Evolutionary conservation across 805 yeast species (phyloP).

Genomic region (Kodamaea neixiangensis): DNA sequence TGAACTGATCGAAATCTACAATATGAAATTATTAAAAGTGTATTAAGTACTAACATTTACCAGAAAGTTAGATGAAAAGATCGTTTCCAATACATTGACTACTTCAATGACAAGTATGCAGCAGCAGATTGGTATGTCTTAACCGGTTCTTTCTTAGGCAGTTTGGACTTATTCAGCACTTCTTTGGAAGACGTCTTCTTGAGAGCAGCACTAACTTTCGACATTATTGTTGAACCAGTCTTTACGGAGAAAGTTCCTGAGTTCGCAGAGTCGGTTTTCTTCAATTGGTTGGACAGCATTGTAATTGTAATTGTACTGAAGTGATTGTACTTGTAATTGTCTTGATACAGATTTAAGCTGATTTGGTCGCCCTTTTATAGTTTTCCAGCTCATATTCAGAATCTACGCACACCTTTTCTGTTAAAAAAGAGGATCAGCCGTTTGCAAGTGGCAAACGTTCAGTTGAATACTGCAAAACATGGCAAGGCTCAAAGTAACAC

Average conservation of each 20-base stretch:
- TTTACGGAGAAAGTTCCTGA: not conserved
- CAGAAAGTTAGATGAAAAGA: not conserved
- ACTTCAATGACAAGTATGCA: not conserved
- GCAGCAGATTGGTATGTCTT: not conserved
- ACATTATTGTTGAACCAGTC: not conserved
- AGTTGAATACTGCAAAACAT: too few relatives aligned
- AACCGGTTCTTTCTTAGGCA: not conserved
- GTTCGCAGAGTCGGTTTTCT: constrained; percentile 1
- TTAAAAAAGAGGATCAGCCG: not conserved
- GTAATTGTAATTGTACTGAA: not conserved
- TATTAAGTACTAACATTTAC: not conserved
- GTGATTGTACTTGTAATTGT: not conserved
- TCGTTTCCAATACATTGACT: not conserved
- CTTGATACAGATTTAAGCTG: too few relatives aligned
- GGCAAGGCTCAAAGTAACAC: too few relatives aligned
- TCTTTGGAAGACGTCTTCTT: not conserved
- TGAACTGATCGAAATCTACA: not conserved
- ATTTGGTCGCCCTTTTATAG: not conserved
- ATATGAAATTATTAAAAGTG: not conserved
- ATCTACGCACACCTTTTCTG: too few relatives aligned
- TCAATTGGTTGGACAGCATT: not conserved
- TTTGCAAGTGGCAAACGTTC: too few relatives aligned
- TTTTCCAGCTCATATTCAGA: not conserved
- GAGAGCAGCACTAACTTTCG: constrained; percentile 2
- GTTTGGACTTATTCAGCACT: not conserved